phyloP scores from a whole-genome alignment of 495 filamentous ascomycete genomes.

The Lasiosphaeris hirsuta region DNA sequence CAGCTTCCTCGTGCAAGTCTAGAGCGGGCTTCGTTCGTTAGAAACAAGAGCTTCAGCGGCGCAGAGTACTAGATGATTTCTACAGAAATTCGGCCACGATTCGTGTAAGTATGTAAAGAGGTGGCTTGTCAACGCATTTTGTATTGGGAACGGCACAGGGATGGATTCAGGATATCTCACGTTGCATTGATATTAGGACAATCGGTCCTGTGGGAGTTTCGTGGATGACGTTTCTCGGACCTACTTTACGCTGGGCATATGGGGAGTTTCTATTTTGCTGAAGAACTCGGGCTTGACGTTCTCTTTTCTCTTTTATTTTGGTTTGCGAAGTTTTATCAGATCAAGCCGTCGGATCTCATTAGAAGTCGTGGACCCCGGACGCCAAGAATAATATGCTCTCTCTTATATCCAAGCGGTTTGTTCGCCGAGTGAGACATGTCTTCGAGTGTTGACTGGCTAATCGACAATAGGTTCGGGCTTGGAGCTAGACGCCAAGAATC shows the following conservation, averaged over 20 bases:
- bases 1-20: slow-evolving; percentile 38
- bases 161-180: slow-evolving; percentile 2
- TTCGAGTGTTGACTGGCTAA: too few relatives aligned
- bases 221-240: neutral
- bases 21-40: slow-evolving; percentile 41
- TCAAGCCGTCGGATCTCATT: too few relatives aligned
- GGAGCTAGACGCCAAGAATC: too few relatives aligned
- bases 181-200: slow-evolving; percentile 2
- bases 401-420: too few relatives aligned
- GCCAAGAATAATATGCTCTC: too few relatives aligned
- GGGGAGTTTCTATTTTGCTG: neutral
- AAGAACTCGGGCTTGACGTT: neutral
- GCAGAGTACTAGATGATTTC: slow-evolving; percentile 36
- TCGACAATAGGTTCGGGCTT: too few relatives aligned
- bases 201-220: slow-evolving; percentile 5
- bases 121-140: too few relatives aligned
- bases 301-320: neutral
- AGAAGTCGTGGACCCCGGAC: too few relatives aligned
- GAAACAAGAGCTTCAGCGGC: slow-evolving; percentile 46
- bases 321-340: too few relatives aligned
- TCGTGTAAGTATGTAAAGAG: neutral
- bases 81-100: neutral
- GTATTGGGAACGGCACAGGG: neutral
- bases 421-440: too few relatives aligned
- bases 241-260: neutral